Evolutionary conservation across 768 basidiomycete species (phyloP).

Genomic region (Boletellus sp.): DNA sequence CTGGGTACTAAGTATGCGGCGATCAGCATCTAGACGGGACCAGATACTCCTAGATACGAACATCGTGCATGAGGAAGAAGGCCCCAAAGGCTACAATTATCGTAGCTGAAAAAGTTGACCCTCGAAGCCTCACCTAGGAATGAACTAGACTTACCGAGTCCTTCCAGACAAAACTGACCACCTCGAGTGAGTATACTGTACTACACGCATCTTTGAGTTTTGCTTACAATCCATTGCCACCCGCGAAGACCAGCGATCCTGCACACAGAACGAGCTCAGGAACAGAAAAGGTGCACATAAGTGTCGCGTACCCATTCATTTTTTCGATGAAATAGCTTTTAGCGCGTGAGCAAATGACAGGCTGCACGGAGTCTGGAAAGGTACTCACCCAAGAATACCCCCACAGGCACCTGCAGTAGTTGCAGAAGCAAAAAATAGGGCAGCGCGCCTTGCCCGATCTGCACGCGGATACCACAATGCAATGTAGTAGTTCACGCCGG

Average conservation of each 20-base stretch:
- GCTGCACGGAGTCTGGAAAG: not conserved
- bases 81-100: not conserved
- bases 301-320: conserved; percentile 1
- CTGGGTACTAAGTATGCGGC: not conserved
- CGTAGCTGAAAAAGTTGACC: not conserved
- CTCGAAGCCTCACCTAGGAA: not conserved
- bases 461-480: conserved; percentile 3
- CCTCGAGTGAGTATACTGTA: not conserved
- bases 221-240: conserved; percentile 5
- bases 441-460: conserved; percentile 1
- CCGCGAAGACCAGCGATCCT: not conserved
- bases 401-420: conserved; percentile 1
- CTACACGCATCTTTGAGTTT: not conserved
- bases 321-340: not conserved
- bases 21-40: not conserved
- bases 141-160: not conserved
- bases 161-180: conserved; percentile 1
- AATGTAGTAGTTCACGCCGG: conserved; percentile 1
- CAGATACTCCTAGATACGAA: not conserved
- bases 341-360: not conserved
- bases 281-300: no score
- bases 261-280: not conserved
- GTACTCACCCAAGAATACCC: not conserved
- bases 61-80: not conserved
- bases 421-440: not conserved